Base-by-base conservation (phyloP, 441 rosid genomes). In the Erodium texanum region DNA sequence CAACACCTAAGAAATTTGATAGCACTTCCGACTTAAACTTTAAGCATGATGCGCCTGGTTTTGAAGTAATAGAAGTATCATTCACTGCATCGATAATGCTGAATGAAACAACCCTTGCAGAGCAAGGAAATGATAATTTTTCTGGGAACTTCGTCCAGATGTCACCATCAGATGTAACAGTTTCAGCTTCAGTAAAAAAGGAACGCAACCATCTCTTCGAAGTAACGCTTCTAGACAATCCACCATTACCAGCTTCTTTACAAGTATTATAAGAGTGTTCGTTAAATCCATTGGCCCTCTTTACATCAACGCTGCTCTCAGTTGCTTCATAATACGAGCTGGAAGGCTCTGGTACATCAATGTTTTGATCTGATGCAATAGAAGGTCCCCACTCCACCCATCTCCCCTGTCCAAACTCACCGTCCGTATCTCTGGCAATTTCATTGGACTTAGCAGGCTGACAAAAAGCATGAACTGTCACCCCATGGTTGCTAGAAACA, bases 301-400 rank as follows among this genome's bases (percentile, higher is more conserved):
- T 32, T 5, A 32, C 36, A 32, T 32, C 36, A 32, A 32, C 7
- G 7, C 36, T 32, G 7, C 36, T 5, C 36, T 32, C 69, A 66
- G 73, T 66, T 58, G 76, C 80, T 65, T 76, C 79, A 74, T 62
- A 74, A 73, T 63, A 75, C 62, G 66, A 63, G 71, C 66, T 54
- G 68, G 52, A 73, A 75, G 76, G 66, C 56, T 71, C 81, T 64
- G 64, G 69, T 22, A 36, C 67, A 61, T 10, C 74, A 15, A 41
- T 22, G 73, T 66, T 71, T 65, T 67, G 75, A 71, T 71, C 72
- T 67, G 77, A 69, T 32, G 34, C 24, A 45, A 72, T 64, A 22
- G 70, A 73, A 76, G 99, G 96, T 41, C 97, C 97, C 98, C 99
- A 94, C 64, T 90, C 83, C 73, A 86, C 90, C 99, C 98, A 92